Percentiles rank a stretch among this genome's conserved stretches.
Conservation (phyloP, 225 moss, liverwort and hornwort genomes). For the Marchantia polymorpha region DNA sequence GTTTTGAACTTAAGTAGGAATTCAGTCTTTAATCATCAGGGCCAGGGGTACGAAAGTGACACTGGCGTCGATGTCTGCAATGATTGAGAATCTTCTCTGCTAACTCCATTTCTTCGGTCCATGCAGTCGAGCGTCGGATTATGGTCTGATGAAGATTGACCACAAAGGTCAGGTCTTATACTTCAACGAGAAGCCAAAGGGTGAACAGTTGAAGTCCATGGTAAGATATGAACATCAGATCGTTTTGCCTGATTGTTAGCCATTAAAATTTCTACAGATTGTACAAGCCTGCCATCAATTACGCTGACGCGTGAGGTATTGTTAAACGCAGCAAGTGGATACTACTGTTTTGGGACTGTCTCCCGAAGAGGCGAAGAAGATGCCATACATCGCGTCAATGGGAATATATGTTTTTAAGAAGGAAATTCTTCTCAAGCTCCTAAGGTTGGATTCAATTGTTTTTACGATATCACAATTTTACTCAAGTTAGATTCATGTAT, state of each 20-base stretch:
- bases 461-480: too few species aligned
- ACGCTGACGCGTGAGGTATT: too few species aligned
- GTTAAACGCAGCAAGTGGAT: conserved; percentile 72
- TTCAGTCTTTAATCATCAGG: too few species aligned
- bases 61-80: too few species aligned
- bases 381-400: conserved; percentile 96
- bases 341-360: conserved; percentile 76
- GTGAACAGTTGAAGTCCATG: conserved; percentile 65
- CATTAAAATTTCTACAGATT: too few species aligned
- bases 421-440: conserved; percentile 77
- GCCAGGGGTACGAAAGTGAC: not conserved
- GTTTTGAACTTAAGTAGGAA: too few species aligned
- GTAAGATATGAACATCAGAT: conserved; percentile 31
- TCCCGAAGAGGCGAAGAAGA: conserved; percentile 62
- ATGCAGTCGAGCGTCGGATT: conserved; percentile 88
- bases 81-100: not conserved
- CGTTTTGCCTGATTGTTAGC: too few species aligned
- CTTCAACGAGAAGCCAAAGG: conserved; percentile 89
- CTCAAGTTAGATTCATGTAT: not conserved
- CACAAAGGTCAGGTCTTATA: conserved; percentile 67
- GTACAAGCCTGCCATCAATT: too few species aligned
- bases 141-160: conserved; percentile 93
- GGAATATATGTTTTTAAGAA: conserved; percentile 98
- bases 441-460: conserved; percentile 44
- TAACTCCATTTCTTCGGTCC: not conserved